A percentile compares a stretch with the other conserved stretches of the same genome.
phyloP scores from a whole-genome alignment of 305 asterid species.

The Striga hermonthica region DNA sequence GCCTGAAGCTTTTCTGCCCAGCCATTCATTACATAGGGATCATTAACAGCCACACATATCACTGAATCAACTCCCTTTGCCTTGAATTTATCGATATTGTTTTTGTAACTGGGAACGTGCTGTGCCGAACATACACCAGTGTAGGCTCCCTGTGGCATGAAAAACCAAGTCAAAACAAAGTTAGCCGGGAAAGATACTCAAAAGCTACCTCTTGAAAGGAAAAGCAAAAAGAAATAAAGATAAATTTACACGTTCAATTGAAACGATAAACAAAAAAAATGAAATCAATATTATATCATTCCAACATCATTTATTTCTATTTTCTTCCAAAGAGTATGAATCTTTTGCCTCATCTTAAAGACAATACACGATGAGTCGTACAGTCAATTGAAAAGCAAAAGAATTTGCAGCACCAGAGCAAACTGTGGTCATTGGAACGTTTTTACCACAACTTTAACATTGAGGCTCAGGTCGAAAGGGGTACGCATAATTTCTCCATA shows the following conservation, averaged over 20 bases:
- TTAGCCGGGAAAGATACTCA: neutral
- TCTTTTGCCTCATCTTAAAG: neutral
- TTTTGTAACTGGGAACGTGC: conserved; percentile 91
- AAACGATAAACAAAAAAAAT: too few species aligned
- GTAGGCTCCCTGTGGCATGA: conserved; percentile 62
- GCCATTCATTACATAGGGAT: conserved; percentile 75
- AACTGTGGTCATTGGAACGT: too few species aligned
- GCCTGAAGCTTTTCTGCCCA: conserved; percentile 94
- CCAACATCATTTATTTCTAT: neutral
- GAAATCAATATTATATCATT: neutral
- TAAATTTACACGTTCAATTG: neutral
- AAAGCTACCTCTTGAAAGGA: neutral
- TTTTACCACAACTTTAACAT: too few species aligned
- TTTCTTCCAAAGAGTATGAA: neutral
- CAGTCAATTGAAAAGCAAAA: too few species aligned
- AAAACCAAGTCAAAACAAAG: conserved; percentile 19
- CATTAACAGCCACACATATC: conserved; percentile 85
- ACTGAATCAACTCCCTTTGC: conserved; percentile 84
- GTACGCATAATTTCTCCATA: too few species aligned
- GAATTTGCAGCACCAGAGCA: too few species aligned
- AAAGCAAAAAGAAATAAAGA: neutral
- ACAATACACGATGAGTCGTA: too few species aligned
- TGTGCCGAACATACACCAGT: conserved; percentile 89
- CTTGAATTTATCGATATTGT: conserved; percentile 70
- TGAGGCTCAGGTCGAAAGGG: too few species aligned